Conservation (phyloP, 345 rosid genomes). For the Ceriops decandra region DNA sequence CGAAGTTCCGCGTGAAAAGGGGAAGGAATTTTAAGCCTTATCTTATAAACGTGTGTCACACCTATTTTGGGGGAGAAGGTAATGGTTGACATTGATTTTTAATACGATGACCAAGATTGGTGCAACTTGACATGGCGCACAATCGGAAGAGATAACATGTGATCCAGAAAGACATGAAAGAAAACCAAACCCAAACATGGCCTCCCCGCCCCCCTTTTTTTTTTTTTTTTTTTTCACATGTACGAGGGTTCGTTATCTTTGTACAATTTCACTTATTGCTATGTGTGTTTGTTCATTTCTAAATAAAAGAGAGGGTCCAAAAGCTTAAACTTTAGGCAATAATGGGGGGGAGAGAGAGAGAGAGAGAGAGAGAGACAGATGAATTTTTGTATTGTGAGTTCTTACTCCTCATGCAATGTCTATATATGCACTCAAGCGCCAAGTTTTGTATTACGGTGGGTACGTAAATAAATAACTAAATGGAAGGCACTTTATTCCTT, state of each 20-base stretch:
- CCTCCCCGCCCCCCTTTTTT: not conserved
- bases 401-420: slow-evolving; percentile 41
- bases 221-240: too few species aligned
- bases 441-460: not conserved
- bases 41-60: too few species aligned
- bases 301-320: slow-evolving; percentile 15
- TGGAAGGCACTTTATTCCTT: slow-evolving; percentile 42
- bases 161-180: not conserved
- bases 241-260: slow-evolving; percentile 18
- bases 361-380: not conserved
- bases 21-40: too few species aligned
- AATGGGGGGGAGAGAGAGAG: slow-evolving; percentile 31
- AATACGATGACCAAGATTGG: too few species aligned
- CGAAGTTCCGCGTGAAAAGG: too few species aligned
- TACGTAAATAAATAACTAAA: slow-evolving; percentile 8
- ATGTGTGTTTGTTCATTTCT: slow-evolving; percentile 18
- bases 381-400: slow-evolving; percentile 22
- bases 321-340: slow-evolving; percentile 45
- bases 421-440: slow-evolving; percentile 15
- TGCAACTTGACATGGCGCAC: too few species aligned
- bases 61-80: too few species aligned
- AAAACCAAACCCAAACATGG: not conserved
- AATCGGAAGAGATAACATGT: too few species aligned
- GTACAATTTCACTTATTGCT: slow-evolving; percentile 3
- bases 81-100: too few species aligned